Conservation (phyloP, 2,329 filamentous ascomycete species). For the Stagonosporopsis rhizophila region DNA sequence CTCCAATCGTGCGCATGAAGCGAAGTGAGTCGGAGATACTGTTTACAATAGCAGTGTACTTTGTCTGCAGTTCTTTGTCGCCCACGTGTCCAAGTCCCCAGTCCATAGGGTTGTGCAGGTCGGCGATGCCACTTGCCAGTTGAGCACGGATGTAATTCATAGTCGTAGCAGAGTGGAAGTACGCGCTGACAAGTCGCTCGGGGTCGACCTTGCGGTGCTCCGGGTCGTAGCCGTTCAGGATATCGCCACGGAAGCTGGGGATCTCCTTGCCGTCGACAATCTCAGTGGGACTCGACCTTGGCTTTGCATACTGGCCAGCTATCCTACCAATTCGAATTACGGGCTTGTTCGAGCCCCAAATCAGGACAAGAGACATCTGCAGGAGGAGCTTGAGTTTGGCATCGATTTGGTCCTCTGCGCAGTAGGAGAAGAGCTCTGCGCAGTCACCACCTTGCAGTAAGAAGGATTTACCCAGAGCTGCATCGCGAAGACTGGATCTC, state of each 20-base stretch:
- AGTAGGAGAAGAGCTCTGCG: slow-evolving; percentile 97
- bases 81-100: slow-evolving; percentile 93
- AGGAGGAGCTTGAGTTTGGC: slow-evolving; percentile 95
- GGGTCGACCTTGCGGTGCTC: slow-evolving; percentile 84
- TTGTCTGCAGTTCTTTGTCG: slow-evolving; percentile 80
- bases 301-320: slow-evolving; percentile 98
- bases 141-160: slow-evolving; percentile 91
- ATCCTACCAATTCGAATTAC: slow-evolving; percentile 95
- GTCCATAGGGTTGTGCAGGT: slow-evolving; percentile 90
- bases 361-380: slow-evolving; percentile 95
- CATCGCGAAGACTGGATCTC: slow-evolving; percentile 79
- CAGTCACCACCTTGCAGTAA: slow-evolving; percentile 96
- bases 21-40: slow-evolving; percentile 90
- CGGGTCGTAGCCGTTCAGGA: slow-evolving; percentile 84
- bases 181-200: slow-evolving; percentile 82
- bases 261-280: slow-evolving; percentile 79
- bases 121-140: slow-evolving; percentile 85
- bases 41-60: slow-evolving; percentile 83
- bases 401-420: slow-evolving; percentile 85
- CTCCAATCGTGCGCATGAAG: slow-evolving; percentile 93
- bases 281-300: slow-evolving; percentile 87
- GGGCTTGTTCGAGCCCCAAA: slow-evolving; percentile 82
- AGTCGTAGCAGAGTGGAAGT: slow-evolving; percentile 94
- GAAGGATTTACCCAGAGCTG: slow-evolving; percentile 89
- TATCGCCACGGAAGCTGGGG: slow-evolving; percentile 92